Conservation (phyloP, 352 stramenopile genomes). For the Pythium scleroteichum region DNA sequence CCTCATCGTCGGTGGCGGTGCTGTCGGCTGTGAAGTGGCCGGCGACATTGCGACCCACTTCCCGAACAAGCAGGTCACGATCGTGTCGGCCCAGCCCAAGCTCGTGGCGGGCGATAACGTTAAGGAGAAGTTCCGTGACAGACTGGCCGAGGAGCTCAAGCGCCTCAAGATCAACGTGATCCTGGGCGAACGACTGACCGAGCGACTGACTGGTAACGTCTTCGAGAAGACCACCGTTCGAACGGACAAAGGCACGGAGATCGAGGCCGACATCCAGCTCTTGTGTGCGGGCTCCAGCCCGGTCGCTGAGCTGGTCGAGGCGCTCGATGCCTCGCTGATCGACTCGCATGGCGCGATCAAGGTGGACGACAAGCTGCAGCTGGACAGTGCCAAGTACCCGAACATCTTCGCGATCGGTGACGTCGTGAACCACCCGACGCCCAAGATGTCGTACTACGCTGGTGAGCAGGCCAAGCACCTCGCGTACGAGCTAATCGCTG, state of each 20-base stretch:
- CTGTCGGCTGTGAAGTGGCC: slow-evolving; percentile 61
- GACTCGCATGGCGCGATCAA: slow-evolving; percentile 41
- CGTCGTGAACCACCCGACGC: slow-evolving; percentile 43
- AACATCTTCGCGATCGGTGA: slow-evolving; percentile 62
- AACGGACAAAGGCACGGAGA: slow-evolving; percentile 51
- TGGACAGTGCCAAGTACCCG: slow-evolving; percentile 41
- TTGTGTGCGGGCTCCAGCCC: slow-evolving; percentile 44
- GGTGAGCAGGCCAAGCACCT: slow-evolving; percentile 47
- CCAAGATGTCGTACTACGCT: slow-evolving; percentile 47
- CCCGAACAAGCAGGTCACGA: slow-evolving; percentile 57
- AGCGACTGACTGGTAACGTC: slow-evolving; percentile 36
- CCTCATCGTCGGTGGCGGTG: slow-evolving; percentile 53
- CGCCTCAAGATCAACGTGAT: slow-evolving; percentile 57
- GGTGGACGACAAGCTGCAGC: slow-evolving; percentile 47
- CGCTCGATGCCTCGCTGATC: slow-evolving; percentile 36
- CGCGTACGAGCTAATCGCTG: slow-evolving; percentile 33
- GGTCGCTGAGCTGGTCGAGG: slow-evolving; percentile 31
- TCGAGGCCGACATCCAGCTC: slow-evolving; percentile 61
- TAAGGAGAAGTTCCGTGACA: slow-evolving; percentile 46
- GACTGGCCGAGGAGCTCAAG: slow-evolving; percentile 35
- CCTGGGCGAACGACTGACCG: slow-evolving; percentile 46
- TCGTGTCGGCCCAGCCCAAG: slow-evolving; percentile 39
- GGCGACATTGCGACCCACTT: slow-evolving; percentile 60
- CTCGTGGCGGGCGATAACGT: slow-evolving; percentile 46
- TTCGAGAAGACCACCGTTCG: slow-evolving; percentile 46